Evolutionary conservation across 108 stramenopile species (phyloP), one percentile per base, ranked within the genome.

Genomic region (Schizochytrium sp.): DNA sequence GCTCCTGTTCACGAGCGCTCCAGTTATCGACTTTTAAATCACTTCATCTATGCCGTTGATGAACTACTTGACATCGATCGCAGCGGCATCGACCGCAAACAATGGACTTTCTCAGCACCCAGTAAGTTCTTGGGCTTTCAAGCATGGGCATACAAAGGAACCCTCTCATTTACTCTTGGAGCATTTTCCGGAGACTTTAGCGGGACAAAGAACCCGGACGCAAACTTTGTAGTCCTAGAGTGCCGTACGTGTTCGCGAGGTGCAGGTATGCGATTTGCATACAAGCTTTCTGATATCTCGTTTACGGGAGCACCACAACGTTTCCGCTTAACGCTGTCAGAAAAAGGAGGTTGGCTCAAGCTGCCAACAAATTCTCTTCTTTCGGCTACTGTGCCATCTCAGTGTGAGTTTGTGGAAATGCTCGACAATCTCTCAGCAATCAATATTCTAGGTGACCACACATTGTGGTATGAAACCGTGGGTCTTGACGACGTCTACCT

Each of bases 111-210:
- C 89, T 46, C 61, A 19, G 92, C 94, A 17, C 94, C 94, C 10
- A 64, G 88, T 38, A 88, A 88, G 8, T 95, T 90, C 56, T 72
- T 58, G 38, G 94, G 94, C 17, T 92, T 93, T 87, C 88, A 91
- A n/a, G 94, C 93, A 42, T 88, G 90, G n/a, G 90, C 92, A 28
- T 95, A 95, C 92, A 93, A 88, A 17, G 94, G 94, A 28, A 87
- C 59, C 0, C 87, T 94, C 13, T 90, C 92, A 46, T 95, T 95
- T 61, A 90, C 92, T 19, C 57, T 95, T 12, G 92, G 93, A 13
- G 91, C 94, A 45, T 95, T 95, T 72, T 91, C 92, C n/a, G 94
- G 95, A 40, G 93, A 94, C 56, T 94, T 92, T 76, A 88, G 92
- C 2, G 87, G 72, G 4, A 55, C 57, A 17, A 92, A 91, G 59